phyloP scores from a whole-genome alignment of 2,329 filamentous ascomycete genomes.

The Raffaelea arxii region DNA sequence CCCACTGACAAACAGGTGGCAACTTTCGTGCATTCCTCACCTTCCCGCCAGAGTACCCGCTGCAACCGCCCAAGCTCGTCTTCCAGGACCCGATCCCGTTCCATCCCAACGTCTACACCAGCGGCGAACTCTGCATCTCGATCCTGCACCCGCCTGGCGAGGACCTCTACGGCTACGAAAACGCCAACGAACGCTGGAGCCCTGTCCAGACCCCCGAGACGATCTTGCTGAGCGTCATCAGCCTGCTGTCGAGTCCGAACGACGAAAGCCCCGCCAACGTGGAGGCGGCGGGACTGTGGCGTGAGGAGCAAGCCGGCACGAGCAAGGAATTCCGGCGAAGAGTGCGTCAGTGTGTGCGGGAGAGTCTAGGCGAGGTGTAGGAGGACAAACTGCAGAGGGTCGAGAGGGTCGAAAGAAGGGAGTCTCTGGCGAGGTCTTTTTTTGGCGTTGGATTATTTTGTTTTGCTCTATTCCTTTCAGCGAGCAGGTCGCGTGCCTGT shows the following conservation, averaged over 20 bases:
- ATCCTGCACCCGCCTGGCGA: constrained; percentile 94
- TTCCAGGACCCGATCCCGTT: constrained; percentile 78
- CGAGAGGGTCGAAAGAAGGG: not conserved
- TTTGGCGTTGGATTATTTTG: not conserved
- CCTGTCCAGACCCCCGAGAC: constrained; percentile 94
- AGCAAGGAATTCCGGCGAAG: constrained; percentile 66
- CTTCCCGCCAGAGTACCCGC: constrained; percentile 81
- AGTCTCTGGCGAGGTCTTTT: not conserved
- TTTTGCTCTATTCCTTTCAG: too few relatives aligned
- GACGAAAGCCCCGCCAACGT: constrained; percentile 94
- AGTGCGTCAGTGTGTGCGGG: constrained; percentile 69
- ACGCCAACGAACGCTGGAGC: constrained; percentile 81
- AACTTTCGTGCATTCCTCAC: constrained; percentile 80
- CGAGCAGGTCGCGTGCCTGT: too few relatives aligned
- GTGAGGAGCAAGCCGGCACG: constrained; percentile 58
- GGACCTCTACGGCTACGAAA: constrained; percentile 89
- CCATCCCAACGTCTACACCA: constrained; percentile 88
- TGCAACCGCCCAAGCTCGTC: constrained; percentile 77
- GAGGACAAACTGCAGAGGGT: not conserved
- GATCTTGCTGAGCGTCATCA: constrained; percentile 85
- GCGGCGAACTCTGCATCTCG: constrained; percentile 87
- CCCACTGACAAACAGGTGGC: too few relatives aligned
- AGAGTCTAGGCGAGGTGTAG: constrained; percentile 67
- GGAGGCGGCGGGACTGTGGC: constrained; percentile 80
- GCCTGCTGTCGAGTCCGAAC: constrained; percentile 84